A percentile compares a stretch with the other conserved stretches of the same genome.
phyloP scores from a whole-genome alignment of 805 yeast genomes.

The Yamadazyma paraphyllophila region DNA sequence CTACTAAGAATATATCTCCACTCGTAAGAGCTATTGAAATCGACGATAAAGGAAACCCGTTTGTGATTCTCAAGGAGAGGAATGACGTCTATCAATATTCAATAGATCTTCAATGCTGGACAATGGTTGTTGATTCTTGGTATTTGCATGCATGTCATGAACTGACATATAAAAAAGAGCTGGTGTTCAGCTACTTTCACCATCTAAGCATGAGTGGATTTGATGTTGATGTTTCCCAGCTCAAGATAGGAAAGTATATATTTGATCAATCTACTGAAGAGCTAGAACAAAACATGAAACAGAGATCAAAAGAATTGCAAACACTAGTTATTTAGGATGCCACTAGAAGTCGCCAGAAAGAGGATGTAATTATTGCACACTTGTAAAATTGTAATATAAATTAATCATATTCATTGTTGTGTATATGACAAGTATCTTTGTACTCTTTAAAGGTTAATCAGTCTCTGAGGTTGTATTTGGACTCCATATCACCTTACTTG shows the following conservation, averaged over 20 bases:
- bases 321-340: no score
- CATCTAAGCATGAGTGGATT: conserved; percentile 12
- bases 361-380: neutral
- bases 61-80: conserved; percentile 34
- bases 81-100: conserved; percentile 44
- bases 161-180: neutral
- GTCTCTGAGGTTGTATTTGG: no score
- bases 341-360: no score
- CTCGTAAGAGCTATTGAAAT: conserved; percentile 30
- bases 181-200: conserved; percentile 7
- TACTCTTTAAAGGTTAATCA: no score
- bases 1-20: conserved; percentile 14
- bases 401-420: no score
- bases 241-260: conserved; percentile 14
- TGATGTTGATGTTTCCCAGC: conserved; percentile 14
- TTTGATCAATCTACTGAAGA: conserved; percentile 11
- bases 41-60: conserved; percentile 39
- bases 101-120: conserved; percentile 46
- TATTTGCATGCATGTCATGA: conserved; percentile 18
- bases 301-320: conserved; percentile 10
- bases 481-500: conserved; percentile 1
- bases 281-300: conserved; percentile 16
- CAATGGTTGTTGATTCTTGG: conserved; percentile 47
- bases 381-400: no score
- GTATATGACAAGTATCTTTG: no score